phyloP scores from a whole-genome alignment of 805 yeast genomes.

The Lachancea waltii region DNA sequence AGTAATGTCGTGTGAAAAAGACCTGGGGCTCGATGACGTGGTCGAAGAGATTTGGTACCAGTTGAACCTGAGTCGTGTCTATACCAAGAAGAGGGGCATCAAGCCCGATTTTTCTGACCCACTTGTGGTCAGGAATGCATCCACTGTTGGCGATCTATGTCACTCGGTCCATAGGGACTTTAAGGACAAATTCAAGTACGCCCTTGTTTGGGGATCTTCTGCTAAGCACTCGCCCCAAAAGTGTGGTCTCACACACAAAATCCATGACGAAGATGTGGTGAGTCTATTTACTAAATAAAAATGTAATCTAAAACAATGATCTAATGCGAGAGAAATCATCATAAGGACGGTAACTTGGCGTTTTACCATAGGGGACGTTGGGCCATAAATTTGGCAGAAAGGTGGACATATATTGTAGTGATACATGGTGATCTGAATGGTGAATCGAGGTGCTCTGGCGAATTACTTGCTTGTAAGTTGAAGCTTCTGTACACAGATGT shows the following conservation, averaged over 20 bases:
- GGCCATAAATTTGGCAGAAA: too few species aligned
- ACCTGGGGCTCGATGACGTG: slow-evolving; percentile 78
- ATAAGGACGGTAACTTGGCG: too few species aligned
- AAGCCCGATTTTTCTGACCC: slow-evolving; percentile 83
- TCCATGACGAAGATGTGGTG: slow-evolving; percentile 92
- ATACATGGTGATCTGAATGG: too few species aligned
- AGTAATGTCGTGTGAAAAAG: slow-evolving; percentile 88
- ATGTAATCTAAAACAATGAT: not conserved
- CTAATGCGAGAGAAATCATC: not conserved
- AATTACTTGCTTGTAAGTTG: too few species aligned
- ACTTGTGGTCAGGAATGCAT: slow-evolving; percentile 75
- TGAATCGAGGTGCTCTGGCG: too few species aligned
- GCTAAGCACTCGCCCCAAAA: slow-evolving; percentile 95
- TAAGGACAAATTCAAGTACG: slow-evolving; percentile 87
- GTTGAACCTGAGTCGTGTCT: slow-evolving; percentile 69
- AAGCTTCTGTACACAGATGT: too few species aligned
- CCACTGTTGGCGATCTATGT: slow-evolving; percentile 81
- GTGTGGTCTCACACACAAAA: slow-evolving; percentile 79
- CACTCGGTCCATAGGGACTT: slow-evolving; percentile 89
- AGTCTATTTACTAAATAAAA: slow-evolving; percentile 73
- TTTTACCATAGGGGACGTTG: too few species aligned
- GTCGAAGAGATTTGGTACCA: slow-evolving; percentile 93
- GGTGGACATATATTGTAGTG: too few species aligned
- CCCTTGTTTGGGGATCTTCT: slow-evolving; percentile 93
- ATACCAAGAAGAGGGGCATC: slow-evolving; percentile 82